phyloP scores from a whole-genome alignment of 371 early-diverging fungal genomes.

The Mucor velutinosus region DNA sequence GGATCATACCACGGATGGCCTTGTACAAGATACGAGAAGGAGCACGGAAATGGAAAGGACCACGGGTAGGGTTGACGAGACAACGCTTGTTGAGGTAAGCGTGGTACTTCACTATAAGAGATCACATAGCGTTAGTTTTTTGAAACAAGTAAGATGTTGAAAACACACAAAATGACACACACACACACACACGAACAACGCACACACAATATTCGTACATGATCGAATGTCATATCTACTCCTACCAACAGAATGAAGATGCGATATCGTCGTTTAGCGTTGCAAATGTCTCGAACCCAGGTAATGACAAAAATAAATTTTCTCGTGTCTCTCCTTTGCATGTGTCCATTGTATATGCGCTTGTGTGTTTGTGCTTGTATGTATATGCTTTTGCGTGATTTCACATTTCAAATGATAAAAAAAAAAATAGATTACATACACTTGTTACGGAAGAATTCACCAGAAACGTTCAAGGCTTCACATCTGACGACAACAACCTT shows the following conservation, averaged over 20 bases:
- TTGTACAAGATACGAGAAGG: slow-evolving; percentile 99
- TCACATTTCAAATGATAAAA: not conserved
- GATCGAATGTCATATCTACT: not conserved
- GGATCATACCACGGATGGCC: slow-evolving; percentile 98
- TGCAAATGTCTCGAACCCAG: not conserved
- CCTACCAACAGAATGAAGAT: not conserved
- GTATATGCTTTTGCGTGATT: not conserved
- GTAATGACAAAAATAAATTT: not conserved
- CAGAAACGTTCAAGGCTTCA: slow-evolving; percentile 98
- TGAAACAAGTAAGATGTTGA: not conserved
- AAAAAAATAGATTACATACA: slow-evolving; percentile 57
- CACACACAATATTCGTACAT: too few species aligned
- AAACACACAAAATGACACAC: not conserved
- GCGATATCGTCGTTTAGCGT: not conserved
- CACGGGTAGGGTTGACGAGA: slow-evolving; percentile 96
- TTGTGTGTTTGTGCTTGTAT: not conserved
- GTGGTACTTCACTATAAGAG: slow-evolving; percentile 87
- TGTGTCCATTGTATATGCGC: not conserved
- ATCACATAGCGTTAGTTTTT: not conserved
- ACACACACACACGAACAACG: not conserved
- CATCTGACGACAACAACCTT: slow-evolving; percentile 97
- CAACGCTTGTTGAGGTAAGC: slow-evolving; percentile 98
- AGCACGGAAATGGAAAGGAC: slow-evolving; percentile 99
- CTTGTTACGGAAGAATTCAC: slow-evolving; percentile 99
- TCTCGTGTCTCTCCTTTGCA: not conserved